Conservation (phyloP, 1,284 basidiomycete species). For the Athelia psychrophila region DNA sequence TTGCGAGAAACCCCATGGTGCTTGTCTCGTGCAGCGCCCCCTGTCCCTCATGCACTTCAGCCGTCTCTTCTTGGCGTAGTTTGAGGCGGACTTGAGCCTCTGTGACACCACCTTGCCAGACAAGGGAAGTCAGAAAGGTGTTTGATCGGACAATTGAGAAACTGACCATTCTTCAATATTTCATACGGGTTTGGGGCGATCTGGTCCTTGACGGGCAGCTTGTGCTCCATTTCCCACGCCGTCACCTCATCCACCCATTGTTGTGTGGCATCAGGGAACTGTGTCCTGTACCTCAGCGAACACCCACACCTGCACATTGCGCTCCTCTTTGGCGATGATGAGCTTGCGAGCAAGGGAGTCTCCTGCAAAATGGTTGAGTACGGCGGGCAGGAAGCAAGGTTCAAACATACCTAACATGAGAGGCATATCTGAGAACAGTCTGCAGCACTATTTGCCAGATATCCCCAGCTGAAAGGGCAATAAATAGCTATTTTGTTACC, state of each 20-base stretch:
- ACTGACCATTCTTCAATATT: constrained; percentile 1
- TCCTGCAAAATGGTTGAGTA: constrained; percentile 12
- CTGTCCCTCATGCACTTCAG: background rate
- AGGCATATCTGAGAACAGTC: too few relatives aligned
- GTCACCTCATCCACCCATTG: constrained; percentile 17
- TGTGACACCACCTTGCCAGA: background rate
- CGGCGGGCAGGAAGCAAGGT: too few relatives aligned
- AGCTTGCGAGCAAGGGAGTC: background rate
- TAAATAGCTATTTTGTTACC: too few relatives aligned
- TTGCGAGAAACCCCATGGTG: constrained; percentile 6
- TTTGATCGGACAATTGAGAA: too few relatives aligned
- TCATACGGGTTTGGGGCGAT: constrained; percentile 19
- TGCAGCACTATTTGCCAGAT: too few relatives aligned
- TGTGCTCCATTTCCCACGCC: constrained; percentile 18
- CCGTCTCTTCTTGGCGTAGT: constrained; percentile 12
- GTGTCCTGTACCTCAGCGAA: constrained; percentile 1
- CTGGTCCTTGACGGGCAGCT: constrained; percentile 5
- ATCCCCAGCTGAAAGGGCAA: too few relatives aligned
- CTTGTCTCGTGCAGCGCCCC: constrained; percentile 3
- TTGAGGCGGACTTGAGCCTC: constrained; percentile 9
- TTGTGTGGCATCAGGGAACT: background rate
- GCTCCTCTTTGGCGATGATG: background rate
- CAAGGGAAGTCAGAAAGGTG: too few relatives aligned
- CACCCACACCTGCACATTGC: constrained; percentile 8
- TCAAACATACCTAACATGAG: too few relatives aligned